phyloP scores from a whole-genome alignment of 805 yeast species.

The Candida ulmi region DNA sequence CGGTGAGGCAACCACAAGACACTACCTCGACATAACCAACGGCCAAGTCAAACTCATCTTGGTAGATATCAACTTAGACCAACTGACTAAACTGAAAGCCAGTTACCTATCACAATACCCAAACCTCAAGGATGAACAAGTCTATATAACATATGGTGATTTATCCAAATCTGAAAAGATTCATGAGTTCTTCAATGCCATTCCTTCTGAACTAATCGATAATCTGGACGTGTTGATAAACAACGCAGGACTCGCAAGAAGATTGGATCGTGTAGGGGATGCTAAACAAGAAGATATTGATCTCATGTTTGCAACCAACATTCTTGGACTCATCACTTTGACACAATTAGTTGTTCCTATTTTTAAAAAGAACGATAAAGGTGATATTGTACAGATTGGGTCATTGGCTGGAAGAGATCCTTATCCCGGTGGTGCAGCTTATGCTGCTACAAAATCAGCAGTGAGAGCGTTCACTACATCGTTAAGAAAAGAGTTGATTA shows the following conservation, averaged over 20 bases:
- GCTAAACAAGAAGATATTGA: slow-evolving; percentile 56
- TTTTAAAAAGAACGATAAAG: slow-evolving; percentile 60
- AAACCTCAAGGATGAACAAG: slow-evolving; percentile 29
- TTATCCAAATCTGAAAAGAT: slow-evolving; percentile 47
- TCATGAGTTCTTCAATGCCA: slow-evolving; percentile 39
- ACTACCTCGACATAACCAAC: slow-evolving; percentile 65
- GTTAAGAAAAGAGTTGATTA: slow-evolving; percentile 65
- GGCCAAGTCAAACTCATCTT: slow-evolving; percentile 67
- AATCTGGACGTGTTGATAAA: slow-evolving; percentile 60
- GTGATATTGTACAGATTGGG: slow-evolving; percentile 67
- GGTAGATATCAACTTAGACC: slow-evolving; percentile 67
- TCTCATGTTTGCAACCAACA: slow-evolving; percentile 80
- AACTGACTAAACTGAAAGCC: slow-evolving; percentile 41
- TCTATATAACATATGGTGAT: slow-evolving; percentile 44
- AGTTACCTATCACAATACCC: slow-evolving; percentile 44
- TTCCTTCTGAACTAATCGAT: slow-evolving; percentile 48
- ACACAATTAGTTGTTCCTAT: slow-evolving; percentile 70
- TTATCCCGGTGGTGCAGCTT: slow-evolving; percentile 56
- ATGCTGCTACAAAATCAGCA: slow-evolving; percentile 70
- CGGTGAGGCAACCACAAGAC: slow-evolving; percentile 84
- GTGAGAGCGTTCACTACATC: slow-evolving; percentile 66
- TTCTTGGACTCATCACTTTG: slow-evolving; percentile 72
- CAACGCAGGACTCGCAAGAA: slow-evolving; percentile 76
- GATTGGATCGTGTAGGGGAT: slow-evolving; percentile 70
- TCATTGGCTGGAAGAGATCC: slow-evolving; percentile 76